These are phyloP conservation scores for Kluyveromyces aestuarii DNA, from an alignment of 805 yeast species.

Conservation along the genomic window DNA sequence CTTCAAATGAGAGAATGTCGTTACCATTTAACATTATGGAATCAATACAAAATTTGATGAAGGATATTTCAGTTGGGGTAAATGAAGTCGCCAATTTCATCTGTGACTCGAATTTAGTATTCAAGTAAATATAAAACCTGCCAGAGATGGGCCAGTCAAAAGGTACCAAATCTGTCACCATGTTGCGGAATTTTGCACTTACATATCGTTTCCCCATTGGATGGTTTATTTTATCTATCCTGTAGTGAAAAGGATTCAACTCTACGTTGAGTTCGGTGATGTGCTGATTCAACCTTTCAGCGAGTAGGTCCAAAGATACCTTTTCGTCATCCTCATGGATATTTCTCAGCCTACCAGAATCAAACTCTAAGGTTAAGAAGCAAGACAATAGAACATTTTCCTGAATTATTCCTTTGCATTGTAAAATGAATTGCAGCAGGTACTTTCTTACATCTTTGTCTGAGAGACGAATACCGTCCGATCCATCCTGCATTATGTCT, in stretches of 20 bases:
- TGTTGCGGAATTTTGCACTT: not conserved
- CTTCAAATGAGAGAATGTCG: not conserved
- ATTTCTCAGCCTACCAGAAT: constrained; percentile 2
- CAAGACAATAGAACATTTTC: constrained; percentile 15
- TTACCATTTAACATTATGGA: constrained; percentile 6
- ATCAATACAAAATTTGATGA: constrained; percentile 21
- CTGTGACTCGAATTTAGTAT: constrained; percentile 16
- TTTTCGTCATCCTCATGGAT: not conserved
- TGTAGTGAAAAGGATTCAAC: constrained; percentile 15
- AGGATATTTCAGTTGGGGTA: constrained; percentile 19
- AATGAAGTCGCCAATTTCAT: constrained; percentile 23
- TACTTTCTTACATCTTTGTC: constrained; percentile 8
- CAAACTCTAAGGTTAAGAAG: constrained; percentile 10
- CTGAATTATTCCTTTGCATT: constrained; percentile 19
- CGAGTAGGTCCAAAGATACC: constrained; percentile 7
- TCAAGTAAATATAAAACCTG: constrained; percentile 21
- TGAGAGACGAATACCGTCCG: not conserved
- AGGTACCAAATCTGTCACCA: not conserved
- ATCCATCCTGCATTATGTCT: not conserved
- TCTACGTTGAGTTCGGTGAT: constrained; percentile 17
- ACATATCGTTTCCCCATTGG: constrained; percentile 17
- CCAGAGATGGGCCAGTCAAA: constrained; percentile 9
- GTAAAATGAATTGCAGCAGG: constrained; percentile 18
- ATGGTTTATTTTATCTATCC: constrained; percentile 14
- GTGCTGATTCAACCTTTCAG: constrained; percentile 6